Percentiles rank a stretch among this genome's conserved stretches.
Evolutionary conservation across 2,329 filamentous ascomycete species (phyloP).

Genomic region (Pestalotiopsis fici): DNA sequence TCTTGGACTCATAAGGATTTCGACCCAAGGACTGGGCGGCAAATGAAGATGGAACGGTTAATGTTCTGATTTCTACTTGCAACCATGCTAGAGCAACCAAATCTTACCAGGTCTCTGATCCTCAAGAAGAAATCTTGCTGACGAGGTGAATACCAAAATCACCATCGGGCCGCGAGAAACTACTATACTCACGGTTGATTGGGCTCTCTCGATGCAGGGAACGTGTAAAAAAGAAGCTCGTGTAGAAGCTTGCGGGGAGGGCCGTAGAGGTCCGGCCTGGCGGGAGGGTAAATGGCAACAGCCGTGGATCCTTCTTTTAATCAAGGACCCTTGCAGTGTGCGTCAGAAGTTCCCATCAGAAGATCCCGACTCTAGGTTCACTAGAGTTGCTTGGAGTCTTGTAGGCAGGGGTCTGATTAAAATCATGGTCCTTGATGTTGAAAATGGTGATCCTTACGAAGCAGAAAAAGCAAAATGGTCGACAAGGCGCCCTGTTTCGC

Average conservation of each 20-base stretch:
- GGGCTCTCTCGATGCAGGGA: background rate
- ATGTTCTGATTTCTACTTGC: too few relatives aligned
- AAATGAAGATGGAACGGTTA: too few relatives aligned
- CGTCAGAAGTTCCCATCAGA: background rate
- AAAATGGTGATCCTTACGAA: slow-evolving; percentile 3
- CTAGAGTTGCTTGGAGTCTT: background rate
- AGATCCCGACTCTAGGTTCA: background rate
- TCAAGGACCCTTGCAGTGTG: background rate
- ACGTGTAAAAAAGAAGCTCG: background rate
- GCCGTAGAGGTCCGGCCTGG: background rate
- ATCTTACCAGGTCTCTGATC: too few relatives aligned
- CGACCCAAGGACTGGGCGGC: too few relatives aligned
- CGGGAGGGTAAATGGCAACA: background rate
- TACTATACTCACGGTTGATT: background rate
- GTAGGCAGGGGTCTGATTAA: background rate
- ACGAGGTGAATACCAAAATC: background rate
- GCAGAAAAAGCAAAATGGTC: slow-evolving; percentile 1
- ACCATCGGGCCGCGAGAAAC: background rate
- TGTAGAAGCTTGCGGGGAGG: background rate
- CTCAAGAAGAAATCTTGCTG: too few relatives aligned
- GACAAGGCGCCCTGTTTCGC: background rate
- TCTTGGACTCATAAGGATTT: too few relatives aligned
- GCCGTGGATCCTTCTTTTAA: background rate
- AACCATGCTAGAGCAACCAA: too few relatives aligned
- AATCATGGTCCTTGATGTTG: background rate